Evolutionary conservation across 2,329 filamentous ascomycete genomes (phyloP).

Genomic region (Colletotrichum sansevieriae): DNA sequence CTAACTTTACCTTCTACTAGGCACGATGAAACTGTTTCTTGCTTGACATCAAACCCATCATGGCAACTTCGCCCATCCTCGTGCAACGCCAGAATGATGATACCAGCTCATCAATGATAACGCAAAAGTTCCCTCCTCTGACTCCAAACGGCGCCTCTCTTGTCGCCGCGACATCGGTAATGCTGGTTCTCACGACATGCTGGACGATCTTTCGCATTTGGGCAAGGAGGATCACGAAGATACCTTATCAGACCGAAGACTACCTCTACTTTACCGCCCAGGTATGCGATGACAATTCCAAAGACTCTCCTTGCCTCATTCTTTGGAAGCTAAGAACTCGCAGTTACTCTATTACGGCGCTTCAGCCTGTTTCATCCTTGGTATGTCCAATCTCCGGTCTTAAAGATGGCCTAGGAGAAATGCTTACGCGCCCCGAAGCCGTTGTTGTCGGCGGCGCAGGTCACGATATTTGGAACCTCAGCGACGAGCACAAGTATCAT

Average conservation of each 20-base stretch:
- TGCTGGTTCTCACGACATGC: slow-evolving; percentile 9
- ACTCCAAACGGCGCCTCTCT: slow-evolving; percentile 17
- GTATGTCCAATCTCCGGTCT: background rate
- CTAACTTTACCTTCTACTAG: no score
- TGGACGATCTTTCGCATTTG: slow-evolving; percentile 18
- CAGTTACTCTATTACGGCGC: slow-evolving; percentile 13
- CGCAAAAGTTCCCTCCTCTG: background rate
- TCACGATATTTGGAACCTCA: slow-evolving; percentile 14
- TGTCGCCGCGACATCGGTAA: background rate
- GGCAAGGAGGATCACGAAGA: slow-evolving; percentile 10
- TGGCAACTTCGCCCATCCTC: no score
- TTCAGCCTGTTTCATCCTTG: slow-evolving; percentile 9
- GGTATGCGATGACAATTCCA: background rate
- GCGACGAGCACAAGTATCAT: background rate
- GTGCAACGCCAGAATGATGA: no score
- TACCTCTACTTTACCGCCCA: slow-evolving; percentile 13
- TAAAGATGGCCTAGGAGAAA: no score
- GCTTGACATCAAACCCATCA: no score
- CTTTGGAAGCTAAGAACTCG: no score
- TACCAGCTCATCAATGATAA: background rate
- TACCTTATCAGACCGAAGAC: slow-evolving; percentile 6
- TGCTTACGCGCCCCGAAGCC: background rate
- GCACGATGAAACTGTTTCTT: no score
- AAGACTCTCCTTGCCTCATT: no score
- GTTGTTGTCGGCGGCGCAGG: slow-evolving; percentile 16